Evolutionary conservation across 495 filamentous ascomycete species (phyloP).

Genomic region (Tuber calosporum): DNA sequence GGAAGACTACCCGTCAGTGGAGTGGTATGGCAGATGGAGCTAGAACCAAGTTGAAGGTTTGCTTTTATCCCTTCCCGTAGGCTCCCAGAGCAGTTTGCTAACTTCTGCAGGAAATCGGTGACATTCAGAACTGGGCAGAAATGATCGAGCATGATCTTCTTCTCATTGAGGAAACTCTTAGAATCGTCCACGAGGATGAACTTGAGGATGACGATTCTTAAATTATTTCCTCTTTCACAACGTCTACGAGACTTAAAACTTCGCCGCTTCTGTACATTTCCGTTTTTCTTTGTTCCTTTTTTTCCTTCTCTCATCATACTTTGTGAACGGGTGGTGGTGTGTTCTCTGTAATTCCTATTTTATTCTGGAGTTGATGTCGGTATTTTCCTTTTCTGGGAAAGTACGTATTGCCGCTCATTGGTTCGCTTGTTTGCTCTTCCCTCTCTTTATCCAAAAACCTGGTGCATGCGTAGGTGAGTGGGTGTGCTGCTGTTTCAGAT

Average conservation of each 20-base stretch:
- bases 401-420: constrained; percentile 24
- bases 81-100: constrained; percentile 3
- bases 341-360: constrained; percentile 20
- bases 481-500: constrained; percentile 4
- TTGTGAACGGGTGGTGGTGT: constrained; percentile 19
- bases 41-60: constrained; percentile 60
- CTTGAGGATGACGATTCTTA: constrained; percentile 29
- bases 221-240: constrained; percentile 30
- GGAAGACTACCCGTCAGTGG: constrained; percentile 64
- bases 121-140: constrained; percentile 98
- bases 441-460: neutral
- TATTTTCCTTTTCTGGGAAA: constrained; percentile 36
- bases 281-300: constrained; percentile 39
- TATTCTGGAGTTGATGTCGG: constrained; percentile 27
- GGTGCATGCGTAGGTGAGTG: neutral
- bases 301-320: constrained; percentile 19
- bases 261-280: constrained; percentile 40
- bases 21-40: constrained; percentile 61
- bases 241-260: constrained; percentile 43
- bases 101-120: constrained; percentile 63
- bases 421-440: constrained; percentile 31
- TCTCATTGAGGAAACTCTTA: constrained; percentile 78
- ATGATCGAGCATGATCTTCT: constrained; percentile 85
- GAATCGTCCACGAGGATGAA: constrained; percentile 52
- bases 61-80: neutral